Conservation (phyloP, 1,284 basidiomycete genomes). For the Marasmius tenuissimus region DNA sequence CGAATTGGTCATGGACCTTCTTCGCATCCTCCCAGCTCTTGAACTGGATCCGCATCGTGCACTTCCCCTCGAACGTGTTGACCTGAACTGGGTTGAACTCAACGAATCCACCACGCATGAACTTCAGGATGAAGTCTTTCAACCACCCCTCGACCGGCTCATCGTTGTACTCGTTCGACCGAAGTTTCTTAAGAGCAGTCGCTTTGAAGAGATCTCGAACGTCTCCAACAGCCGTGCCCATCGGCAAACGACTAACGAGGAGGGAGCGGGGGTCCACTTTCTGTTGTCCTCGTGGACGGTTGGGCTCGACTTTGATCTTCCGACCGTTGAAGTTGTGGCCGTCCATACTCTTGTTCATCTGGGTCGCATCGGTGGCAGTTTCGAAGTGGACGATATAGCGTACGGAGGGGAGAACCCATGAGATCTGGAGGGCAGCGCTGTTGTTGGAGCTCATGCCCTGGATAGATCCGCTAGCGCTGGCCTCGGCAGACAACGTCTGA, state of each 20-base stretch:
- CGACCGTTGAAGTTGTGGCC: constrained; percentile 30
- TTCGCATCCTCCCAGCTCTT: constrained; percentile 46
- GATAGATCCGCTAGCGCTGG: constrained; percentile 30
- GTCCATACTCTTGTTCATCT: constrained; percentile 30
- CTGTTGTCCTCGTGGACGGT: constrained; percentile 30
- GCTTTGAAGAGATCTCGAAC: constrained; percentile 19
- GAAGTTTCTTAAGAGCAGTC: constrained; percentile 6
- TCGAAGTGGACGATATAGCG: constrained; percentile 37
- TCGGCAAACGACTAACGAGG: constrained; percentile 32
- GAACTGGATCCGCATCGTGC: constrained; percentile 40
- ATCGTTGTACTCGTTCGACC: constrained; percentile 12
- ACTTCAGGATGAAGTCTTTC: not conserved
- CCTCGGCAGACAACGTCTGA: constrained; percentile 37
- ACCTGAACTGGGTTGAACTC: constrained; percentile 1
- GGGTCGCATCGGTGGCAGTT: constrained; percentile 26
- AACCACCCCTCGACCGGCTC: constrained; percentile 7
- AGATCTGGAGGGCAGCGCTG: constrained; percentile 38
- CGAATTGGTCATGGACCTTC: constrained; percentile 30
- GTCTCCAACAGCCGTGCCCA: constrained; percentile 12
- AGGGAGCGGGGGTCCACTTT: constrained; percentile 29
- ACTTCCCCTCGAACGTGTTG: constrained; percentile 21
- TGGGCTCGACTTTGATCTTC: constrained; percentile 41
- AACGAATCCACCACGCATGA: not conserved
- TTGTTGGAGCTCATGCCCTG: constrained; percentile 39
- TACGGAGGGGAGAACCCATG: constrained; percentile 41